Evolutionary conservation across 192 early-diverging fungal genomes (phyloP).

Genomic region (Oehlia diaphana): DNA sequence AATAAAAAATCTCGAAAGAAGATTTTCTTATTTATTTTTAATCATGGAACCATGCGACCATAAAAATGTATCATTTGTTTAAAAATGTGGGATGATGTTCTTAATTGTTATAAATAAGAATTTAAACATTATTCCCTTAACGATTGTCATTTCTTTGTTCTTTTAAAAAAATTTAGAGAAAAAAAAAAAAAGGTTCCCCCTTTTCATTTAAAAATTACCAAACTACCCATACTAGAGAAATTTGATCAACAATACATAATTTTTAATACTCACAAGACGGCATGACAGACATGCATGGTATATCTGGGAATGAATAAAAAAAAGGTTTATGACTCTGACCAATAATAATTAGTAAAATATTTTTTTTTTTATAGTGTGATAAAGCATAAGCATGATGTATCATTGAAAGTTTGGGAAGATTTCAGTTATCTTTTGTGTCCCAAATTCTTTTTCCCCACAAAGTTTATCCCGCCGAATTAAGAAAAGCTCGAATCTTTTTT

Average conservation of each 20-base stretch:
- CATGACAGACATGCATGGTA: neutral
- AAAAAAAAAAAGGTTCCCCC: neutral
- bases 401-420: neutral
- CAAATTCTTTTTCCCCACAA: neutral
- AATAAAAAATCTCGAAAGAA: too few relatives aligned
- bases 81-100: neutral
- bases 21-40: too few relatives aligned
- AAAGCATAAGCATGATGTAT: neutral
- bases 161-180: neutral
- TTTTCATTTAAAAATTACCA: neutral
- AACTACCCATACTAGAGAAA: neutral
- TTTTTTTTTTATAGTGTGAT: too few relatives aligned
- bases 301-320: too few relatives aligned
- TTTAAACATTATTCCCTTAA: neutral
- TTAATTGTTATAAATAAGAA: neutral
- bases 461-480: neutral
- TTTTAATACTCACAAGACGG: neutral
- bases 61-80: too few relatives aligned
- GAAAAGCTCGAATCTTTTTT: neutral
- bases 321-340: too few relatives aligned
- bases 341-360: too few relatives aligned
- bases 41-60: too few relatives aligned
- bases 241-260: neutral
- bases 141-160: neutral
- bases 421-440: neutral